Evolutionary conservation across 176 grass and related monocot genomes (phyloP).

Genomic region (Tuctoria greenei): DNA sequence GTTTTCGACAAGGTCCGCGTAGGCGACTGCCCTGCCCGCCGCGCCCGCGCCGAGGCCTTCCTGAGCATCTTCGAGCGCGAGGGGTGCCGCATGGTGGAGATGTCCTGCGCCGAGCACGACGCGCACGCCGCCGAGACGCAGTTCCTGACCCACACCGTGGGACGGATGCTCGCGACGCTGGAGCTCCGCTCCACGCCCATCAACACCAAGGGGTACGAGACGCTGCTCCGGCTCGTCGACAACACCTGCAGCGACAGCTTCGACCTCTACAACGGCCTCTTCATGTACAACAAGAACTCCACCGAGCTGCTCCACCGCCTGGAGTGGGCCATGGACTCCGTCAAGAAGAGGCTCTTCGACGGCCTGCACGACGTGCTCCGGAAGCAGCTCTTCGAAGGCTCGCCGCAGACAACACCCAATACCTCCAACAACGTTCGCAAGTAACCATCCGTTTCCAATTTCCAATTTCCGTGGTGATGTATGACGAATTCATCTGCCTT

Average conservation of each 20-base stretch:
- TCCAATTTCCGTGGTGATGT: too few species aligned
- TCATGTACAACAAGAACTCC: conserved; percentile 96
- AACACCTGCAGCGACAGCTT: conserved; percentile 95
- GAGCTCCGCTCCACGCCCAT: conserved; percentile 54
- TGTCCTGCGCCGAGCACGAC: conserved; percentile 80
- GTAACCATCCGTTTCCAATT: conserved; percentile 25
- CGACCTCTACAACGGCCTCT: conserved; percentile 85
- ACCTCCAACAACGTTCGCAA: conserved; percentile 34
- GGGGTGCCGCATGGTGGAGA: conserved; percentile 87
- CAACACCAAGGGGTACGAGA: conserved; percentile 75
- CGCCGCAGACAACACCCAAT: conserved; percentile 16
- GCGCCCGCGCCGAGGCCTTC: conserved; percentile 55
- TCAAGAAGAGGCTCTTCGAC: conserved; percentile 76
- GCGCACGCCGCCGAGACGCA: conserved; percentile 53
- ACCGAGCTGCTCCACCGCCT: conserved; percentile 78
- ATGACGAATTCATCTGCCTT: too few species aligned
- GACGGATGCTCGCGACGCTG: conserved; percentile 63
- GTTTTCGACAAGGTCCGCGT: conserved; percentile 80
- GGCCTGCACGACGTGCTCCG: conserved; percentile 64
- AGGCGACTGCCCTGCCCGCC: conserved; percentile 47
- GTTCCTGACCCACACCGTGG: conserved; percentile 48
- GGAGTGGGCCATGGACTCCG: conserved; percentile 65
- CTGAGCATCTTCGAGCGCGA: conserved; percentile 75
- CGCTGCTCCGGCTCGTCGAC: conserved; percentile 69
- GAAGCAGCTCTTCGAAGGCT: conserved; percentile 68